phyloP scores from a whole-genome alignment of 495 filamentous ascomycete genomes.

The Parathielavia hyrcaniae region DNA sequence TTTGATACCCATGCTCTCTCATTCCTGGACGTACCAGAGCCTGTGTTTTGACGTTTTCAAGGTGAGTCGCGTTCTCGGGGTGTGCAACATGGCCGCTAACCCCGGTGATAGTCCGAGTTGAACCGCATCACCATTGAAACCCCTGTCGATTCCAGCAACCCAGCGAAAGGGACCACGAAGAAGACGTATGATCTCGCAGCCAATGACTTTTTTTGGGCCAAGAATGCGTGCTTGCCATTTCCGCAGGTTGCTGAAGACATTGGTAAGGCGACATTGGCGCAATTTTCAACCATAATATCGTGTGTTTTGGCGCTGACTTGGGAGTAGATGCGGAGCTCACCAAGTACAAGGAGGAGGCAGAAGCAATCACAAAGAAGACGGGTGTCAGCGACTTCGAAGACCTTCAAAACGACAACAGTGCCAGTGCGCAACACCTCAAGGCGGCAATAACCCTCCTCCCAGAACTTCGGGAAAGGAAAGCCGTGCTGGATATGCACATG shows the following conservation, averaged over 20 bases:
- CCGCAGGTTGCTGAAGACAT: slow-evolving; percentile 97
- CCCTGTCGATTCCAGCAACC: slow-evolving; percentile 65
- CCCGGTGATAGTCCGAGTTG: slow-evolving; percentile 37
- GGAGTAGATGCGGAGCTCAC: slow-evolving; percentile 57
- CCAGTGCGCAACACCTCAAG: slow-evolving; percentile 90
- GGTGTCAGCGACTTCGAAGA: slow-evolving; percentile 91
- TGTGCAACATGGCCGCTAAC: neutral
- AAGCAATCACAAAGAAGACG: slow-evolving; percentile 89
- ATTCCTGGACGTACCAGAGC: slow-evolving; percentile 98
- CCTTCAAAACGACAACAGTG: slow-evolving; percentile 78
- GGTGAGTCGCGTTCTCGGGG: slow-evolving; percentile 2
- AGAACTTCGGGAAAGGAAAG: slow-evolving; percentile 87
- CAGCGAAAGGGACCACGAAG: slow-evolving; percentile 64
- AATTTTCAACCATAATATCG: neutral
- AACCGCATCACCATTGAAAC: slow-evolving; percentile 95
- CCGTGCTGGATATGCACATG: slow-evolving; percentile 96
- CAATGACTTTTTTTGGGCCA: slow-evolving; percentile 96
- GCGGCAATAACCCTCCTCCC: slow-evolving; percentile 89
- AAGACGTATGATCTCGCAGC: slow-evolving; percentile 83
- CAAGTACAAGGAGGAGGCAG: slow-evolving; percentile 92
- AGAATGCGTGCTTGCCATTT: slow-evolving; percentile 88
- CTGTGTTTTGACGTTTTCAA: slow-evolving; percentile 85
- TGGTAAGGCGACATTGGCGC: slow-evolving; percentile 9
- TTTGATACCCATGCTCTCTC: slow-evolving; percentile 94
- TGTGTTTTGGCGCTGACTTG: neutral